Base-by-base conservation (phyloP, 2,329 filamentous ascomycete genomes). In the Ramularia collo-cygni region DNA sequence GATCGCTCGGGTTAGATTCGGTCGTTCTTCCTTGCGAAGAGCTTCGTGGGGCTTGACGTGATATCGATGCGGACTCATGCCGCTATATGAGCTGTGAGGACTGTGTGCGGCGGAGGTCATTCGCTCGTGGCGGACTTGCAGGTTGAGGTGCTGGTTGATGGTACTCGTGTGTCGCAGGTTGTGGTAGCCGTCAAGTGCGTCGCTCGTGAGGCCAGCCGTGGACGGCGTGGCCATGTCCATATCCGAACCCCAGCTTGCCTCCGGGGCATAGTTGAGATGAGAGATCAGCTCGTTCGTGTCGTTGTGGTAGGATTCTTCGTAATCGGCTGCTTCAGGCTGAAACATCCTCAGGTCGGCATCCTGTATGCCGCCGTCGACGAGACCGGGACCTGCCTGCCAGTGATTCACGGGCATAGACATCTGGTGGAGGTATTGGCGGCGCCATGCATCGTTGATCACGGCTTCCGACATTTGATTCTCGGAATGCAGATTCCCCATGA, bases 151-250 rank as follows among this genome's bases (percentile, higher is more conserved):
- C 17, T 43, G 43, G 35, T 42, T 43, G 35, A 21, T 44, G 28
- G 43, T 42, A 39, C 31, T 37, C 16, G 35, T 43, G 31, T 48
- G 51, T 46, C 37, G 44, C 32, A 47, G 38, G 10, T 45, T 31
- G 31, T 52, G 50, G 31, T 54, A 54, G 19, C 44, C 48, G 36
- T 56, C 53, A 8, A 50, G 35, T 28, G 37, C 40, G 15, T 52
- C 50, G 35, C 42, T 43, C 8, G 53, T 45, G 32, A 52, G 53
- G 7, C 42, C 44, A 37, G 47, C 44, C 17, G 44, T 43, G 8
- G 55, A 54, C 8, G 57, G 55, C 24, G 57, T 56, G 28, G 40
- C 46, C 41, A 59, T 52, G 19, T 58, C 57, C 37, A 57, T 49
- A 34, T 58, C 55, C 4, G 51, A 53, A 9, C 38, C 46, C 53